A percentile compares a stretch with the other conserved stretches of the same genome.
Evolutionary conservation across 305 asterid genomes (phyloP).

Genomic region (Caryopteris hybrid): DNA sequence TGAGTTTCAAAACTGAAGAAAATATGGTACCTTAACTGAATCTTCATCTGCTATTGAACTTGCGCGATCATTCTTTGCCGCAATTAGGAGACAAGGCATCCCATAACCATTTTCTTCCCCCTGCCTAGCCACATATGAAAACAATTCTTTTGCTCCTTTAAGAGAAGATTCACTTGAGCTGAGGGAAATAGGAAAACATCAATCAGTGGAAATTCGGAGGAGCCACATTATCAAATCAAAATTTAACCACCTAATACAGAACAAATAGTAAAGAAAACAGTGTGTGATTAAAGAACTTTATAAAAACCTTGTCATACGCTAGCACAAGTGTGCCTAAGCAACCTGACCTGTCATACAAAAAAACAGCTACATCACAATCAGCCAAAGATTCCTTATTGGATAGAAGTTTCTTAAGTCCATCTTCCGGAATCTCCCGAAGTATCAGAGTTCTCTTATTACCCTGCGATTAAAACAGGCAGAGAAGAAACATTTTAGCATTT

Average conservation of each 20-base stretch:
- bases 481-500: background rate
- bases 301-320: slow-evolving; percentile 1
- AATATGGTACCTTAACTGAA: slow-evolving; percentile 60
- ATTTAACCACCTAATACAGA: background rate
- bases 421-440: slow-evolving; percentile 89
- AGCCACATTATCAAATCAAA: slow-evolving; percentile 12
- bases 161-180: slow-evolving; percentile 86
- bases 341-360: slow-evolving; percentile 86
- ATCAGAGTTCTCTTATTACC: slow-evolving; percentile 77
- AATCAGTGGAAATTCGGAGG: slow-evolving; percentile 21
- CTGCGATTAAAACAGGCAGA: slow-evolving; percentile 41
- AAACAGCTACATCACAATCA: slow-evolving; percentile 84
- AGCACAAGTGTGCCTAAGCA: slow-evolving; percentile 13
- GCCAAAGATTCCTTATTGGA: slow-evolving; percentile 76
- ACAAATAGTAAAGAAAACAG: background rate
- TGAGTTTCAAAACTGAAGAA: slow-evolving; percentile 10
- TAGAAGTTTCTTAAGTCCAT: slow-evolving; percentile 58
- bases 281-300: background rate
- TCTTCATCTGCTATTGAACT: slow-evolving; percentile 57
- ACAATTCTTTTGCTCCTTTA: slow-evolving; percentile 75
- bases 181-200: slow-evolving; percentile 1
- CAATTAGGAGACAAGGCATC: slow-evolving; percentile 88
- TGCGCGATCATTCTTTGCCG: slow-evolving; percentile 75
- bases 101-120: slow-evolving; percentile 76
- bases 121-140: slow-evolving; percentile 61